Evolutionary conservation across 768 basidiomycete species (phyloP).

Genomic region (Calocybe cyanea): DNA sequence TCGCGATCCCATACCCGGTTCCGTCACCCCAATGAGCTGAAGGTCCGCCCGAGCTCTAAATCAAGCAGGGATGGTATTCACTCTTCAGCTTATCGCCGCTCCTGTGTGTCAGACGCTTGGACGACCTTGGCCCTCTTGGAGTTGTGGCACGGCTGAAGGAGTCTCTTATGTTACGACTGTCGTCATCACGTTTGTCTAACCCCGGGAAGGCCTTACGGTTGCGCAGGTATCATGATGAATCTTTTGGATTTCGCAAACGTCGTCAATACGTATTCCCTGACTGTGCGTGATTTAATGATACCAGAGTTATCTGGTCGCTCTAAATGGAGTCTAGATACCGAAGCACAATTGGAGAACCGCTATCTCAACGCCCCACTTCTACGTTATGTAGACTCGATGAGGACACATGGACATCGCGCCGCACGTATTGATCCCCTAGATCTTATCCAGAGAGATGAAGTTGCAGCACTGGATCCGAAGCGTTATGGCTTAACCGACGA

Average conservation of each 20-base stretch:
- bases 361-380: slow-evolving; percentile 71
- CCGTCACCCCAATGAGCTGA: neutral
- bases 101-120: too few species aligned
- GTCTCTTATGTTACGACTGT: neutral
- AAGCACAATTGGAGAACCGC: slow-evolving; percentile 64
- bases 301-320: neutral
- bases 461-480: slow-evolving; percentile 66
- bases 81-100: neutral
- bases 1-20: neutral
- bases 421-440: slow-evolving; percentile 87
- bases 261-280: slow-evolving; percentile 65
- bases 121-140: too few species aligned
- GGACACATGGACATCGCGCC: slow-evolving; percentile 82
- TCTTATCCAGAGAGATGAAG: slow-evolving; percentile 79
- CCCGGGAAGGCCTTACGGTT: neutral
- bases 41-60: slow-evolving; percentile 2
- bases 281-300: slow-evolving; percentile 42
- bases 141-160: neutral
- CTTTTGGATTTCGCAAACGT: slow-evolving; percentile 71
- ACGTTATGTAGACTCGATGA: slow-evolving; percentile 85
- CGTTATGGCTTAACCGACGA: slow-evolving; percentile 71
- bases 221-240: slow-evolving; percentile 68
- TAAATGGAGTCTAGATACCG: slow-evolving; percentile 47
- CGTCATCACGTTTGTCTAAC: neutral
- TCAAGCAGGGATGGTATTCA: neutral